Percentiles rank a stretch among this genome's conserved stretches.
Evolutionary conservation across 495 filamentous ascomycete species (phyloP).

Genomic region (Oidiodendron maius): DNA sequence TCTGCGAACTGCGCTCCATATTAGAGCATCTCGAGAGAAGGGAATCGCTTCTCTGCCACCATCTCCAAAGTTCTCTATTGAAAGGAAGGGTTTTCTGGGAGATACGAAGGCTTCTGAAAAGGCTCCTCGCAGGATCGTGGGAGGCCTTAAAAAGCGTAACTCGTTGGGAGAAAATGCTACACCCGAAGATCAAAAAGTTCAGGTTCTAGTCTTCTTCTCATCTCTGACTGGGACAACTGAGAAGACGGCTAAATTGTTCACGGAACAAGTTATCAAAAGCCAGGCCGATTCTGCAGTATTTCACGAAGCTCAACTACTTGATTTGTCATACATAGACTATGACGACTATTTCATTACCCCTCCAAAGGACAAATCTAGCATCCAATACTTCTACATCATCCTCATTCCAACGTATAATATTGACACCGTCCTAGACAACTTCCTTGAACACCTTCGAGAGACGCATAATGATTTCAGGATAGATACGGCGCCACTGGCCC

Average conservation of each 20-base stretch:
- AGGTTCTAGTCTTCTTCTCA: conserved; percentile 80
- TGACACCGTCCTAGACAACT: conserved; percentile 75
- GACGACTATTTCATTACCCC: conserved; percentile 82
- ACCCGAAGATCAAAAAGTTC: conserved; percentile 43
- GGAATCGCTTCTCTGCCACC: conserved; percentile 19
- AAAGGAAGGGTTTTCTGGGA: conserved; percentile 10
- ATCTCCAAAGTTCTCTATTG: conserved; percentile 21
- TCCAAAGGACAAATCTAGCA: conserved; percentile 35
- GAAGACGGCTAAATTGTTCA: conserved; percentile 52
- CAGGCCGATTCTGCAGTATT: conserved; percentile 28
- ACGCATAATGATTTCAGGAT: conserved; percentile 96
- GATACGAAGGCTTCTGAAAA: conserved; percentile 19
- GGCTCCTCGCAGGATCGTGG: conserved; percentile 43
- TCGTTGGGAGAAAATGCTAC: conserved; percentile 17
- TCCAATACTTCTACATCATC: conserved; percentile 72
- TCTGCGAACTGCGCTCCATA: conserved; percentile 35
- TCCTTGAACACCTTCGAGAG: conserved; percentile 77
- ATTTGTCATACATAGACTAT: conserved; percentile 80
- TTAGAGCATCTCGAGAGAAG: conserved; percentile 20
- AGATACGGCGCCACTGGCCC: conserved; percentile 75
- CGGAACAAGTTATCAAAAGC: conserved; percentile 41
- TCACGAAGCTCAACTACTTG: conserved; percentile 60
- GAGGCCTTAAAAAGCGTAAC: conserved; percentile 31
- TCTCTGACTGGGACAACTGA: conserved; percentile 79
- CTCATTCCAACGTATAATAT: conserved; percentile 88